phyloP scores from a whole-genome alignment of 805 yeast genomes.

The Lipomyces orientalis region DNA sequence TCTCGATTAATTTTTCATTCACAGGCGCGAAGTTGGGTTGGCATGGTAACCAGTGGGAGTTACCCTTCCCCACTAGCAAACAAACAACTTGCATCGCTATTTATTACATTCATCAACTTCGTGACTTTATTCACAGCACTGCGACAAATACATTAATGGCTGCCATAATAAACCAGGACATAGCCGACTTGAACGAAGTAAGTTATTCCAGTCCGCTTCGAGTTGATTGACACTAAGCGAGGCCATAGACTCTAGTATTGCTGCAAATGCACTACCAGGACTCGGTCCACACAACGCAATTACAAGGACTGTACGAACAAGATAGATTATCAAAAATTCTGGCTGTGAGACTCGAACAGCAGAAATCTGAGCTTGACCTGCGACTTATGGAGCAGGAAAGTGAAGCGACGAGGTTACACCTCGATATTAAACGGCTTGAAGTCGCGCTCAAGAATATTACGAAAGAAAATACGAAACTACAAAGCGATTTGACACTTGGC shows the following conservation, averaged over 20 bases:
- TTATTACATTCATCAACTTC: not conserved
- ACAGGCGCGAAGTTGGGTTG: no score
- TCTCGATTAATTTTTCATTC: no score
- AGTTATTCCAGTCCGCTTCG: not conserved
- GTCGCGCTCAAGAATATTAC: not conserved
- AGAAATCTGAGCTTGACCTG: constrained; percentile 2
- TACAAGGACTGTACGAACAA: constrained; percentile 5
- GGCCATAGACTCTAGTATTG: not conserved
- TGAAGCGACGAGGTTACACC: not conserved
- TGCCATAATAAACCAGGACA: constrained; percentile 4
- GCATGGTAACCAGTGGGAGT: constrained; percentile 8
- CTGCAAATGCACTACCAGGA: constrained; percentile 10
- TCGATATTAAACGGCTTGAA: not conserved
- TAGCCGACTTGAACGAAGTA: constrained; percentile 15
- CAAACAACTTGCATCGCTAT: not conserved
- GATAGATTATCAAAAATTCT: constrained; percentile 8
- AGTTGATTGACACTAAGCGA: not conserved
- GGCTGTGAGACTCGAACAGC: constrained; percentile 8
- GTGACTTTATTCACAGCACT: not conserved
- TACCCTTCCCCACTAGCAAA: constrained; percentile 10
- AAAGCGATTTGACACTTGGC: not conserved
- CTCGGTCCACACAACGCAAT: constrained; percentile 15
- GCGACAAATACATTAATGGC: not conserved
- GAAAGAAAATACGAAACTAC: not conserved
- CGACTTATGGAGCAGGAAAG: constrained; percentile 2